These are phyloP conservation scores for Pichia nanzhaoensis DNA, from an alignment of 805 yeast species.

Conservation along the genomic window DNA sequence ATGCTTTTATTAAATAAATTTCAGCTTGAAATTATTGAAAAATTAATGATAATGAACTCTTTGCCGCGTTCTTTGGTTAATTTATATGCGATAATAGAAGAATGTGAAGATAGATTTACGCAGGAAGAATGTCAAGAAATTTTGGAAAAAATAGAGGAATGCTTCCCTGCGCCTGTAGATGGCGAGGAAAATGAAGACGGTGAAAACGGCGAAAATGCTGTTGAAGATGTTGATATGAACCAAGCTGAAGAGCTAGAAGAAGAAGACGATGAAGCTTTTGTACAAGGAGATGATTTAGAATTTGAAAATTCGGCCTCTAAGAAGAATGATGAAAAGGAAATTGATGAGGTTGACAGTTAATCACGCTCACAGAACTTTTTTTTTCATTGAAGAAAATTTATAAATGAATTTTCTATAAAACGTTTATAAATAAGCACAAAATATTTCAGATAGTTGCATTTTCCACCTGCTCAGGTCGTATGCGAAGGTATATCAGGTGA, in stretches of 20 bases:
- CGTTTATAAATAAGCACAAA: no score
- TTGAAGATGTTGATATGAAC: conserved; percentile 15
- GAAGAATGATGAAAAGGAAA: conserved; percentile 21
- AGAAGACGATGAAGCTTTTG: conserved; percentile 18
- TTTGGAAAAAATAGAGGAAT: conserved; percentile 45
- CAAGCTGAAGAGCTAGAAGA: conserved; percentile 24
- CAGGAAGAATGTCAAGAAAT: conserved; percentile 59
- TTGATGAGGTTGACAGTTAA: conserved; percentile 17
- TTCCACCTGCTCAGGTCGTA: no score
- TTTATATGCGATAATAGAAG: conserved; percentile 77
- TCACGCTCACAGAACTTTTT: background rate
- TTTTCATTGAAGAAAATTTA: conserved; percentile 6
- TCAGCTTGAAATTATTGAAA: conserved; percentile 72
- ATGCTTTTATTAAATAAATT: conserved; percentile 42
- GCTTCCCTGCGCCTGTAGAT: conserved; percentile 40
- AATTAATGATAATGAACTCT: conserved; percentile 73
- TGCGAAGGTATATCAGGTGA: no score
- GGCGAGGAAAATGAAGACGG: conserved; percentile 20
- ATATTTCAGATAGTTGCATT: no score
- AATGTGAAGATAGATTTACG: conserved; percentile 81
- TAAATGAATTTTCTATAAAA: no score
- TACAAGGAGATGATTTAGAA: conserved; percentile 24
- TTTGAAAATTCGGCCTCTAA: conserved; percentile 19
- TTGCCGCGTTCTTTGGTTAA: conserved; percentile 77
- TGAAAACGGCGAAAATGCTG: conserved; percentile 15